A percentile compares a stretch with the other conserved stretches of the same genome.
Evolutionary conservation across 2,329 filamentous ascomycete species (phyloP).

Genomic region (Stemphylium beticola): DNA sequence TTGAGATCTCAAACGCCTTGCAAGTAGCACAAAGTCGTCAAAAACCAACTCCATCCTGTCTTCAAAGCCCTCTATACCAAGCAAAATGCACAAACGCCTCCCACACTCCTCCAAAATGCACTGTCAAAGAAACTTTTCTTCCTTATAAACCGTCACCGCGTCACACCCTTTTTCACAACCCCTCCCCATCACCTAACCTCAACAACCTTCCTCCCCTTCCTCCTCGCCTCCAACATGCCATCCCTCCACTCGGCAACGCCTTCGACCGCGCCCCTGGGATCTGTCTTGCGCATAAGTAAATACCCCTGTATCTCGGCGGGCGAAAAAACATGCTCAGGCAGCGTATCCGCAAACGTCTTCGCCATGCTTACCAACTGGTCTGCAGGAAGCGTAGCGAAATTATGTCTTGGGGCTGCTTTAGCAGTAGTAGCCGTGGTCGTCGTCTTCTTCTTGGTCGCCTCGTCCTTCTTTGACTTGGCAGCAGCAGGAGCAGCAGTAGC

Average conservation of each 20-base stretch:
- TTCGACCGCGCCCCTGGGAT: constrained; percentile 9
- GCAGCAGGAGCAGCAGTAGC: neutral
- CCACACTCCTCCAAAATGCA: too few species aligned
- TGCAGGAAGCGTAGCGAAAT: neutral
- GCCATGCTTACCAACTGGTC: neutral
- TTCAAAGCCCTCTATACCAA: too few species aligned
- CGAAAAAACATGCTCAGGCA: constrained; percentile 14
- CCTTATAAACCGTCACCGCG: too few species aligned
- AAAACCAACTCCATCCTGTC: too few species aligned
- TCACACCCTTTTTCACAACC: too few species aligned
- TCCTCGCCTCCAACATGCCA: constrained; percentile 9
- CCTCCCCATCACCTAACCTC: neutral
- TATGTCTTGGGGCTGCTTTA: neutral
- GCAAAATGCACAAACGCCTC: too few species aligned
- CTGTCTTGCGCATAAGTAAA: constrained; percentile 12
- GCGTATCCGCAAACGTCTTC: constrained; percentile 9
- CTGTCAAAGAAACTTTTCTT: too few species aligned
- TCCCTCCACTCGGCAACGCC: constrained; percentile 6
- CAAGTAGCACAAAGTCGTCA: too few species aligned
- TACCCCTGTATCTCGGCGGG: constrained; percentile 23
- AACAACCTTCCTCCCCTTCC: constrained; percentile 9
- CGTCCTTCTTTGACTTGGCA: neutral
- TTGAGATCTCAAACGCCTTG: too few species aligned
- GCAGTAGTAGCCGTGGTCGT: neutral
- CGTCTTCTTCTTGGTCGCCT: neutral